Evolutionary conservation across 345 rosid genomes (phyloP).

Genomic region (Turnera subulata): DNA sequence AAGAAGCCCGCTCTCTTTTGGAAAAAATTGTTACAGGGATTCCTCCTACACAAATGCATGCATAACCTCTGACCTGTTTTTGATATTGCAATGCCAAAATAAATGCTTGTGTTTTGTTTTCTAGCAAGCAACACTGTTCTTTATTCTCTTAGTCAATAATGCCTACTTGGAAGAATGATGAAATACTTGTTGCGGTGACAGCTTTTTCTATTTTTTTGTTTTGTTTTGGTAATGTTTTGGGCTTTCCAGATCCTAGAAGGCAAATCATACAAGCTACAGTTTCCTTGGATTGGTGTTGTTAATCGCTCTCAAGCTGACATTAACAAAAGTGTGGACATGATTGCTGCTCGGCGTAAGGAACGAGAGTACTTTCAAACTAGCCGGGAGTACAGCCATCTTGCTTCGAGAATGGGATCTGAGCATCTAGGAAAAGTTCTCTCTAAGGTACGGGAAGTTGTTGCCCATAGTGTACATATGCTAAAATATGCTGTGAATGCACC

Average conservation of each 20-base stretch:
- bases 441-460: constrained; percentile 48
- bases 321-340: constrained; percentile 95
- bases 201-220: background rate
- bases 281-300: constrained; percentile 95
- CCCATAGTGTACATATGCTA: background rate
- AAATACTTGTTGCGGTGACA: background rate
- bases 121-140: no score
- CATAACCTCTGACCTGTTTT: no score
- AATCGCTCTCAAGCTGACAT: constrained; percentile 99
- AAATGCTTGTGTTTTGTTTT: background rate
- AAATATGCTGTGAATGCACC: background rate
- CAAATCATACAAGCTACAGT: constrained; percentile 75
- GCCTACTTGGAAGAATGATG: background rate
- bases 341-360: constrained; percentile 94
- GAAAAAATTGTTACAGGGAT: no score
- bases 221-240: constrained; percentile 5
- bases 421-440: constrained; percentile 88
- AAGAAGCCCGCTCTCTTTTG: no score
- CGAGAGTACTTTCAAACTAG: constrained; percentile 64
- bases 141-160: no score
- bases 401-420: constrained; percentile 87
- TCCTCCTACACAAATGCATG: no score
- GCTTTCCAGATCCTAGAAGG: constrained; percentile 80
- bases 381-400: constrained; percentile 71
- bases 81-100: background rate